A percentile compares a stretch with the other conserved stretches of the same genome.
These are phyloP conservation scores for Gamsiella multidivaricata DNA, from an alignment of 192 early-diverging fungal genomes.

Conservation along the genomic window DNA sequence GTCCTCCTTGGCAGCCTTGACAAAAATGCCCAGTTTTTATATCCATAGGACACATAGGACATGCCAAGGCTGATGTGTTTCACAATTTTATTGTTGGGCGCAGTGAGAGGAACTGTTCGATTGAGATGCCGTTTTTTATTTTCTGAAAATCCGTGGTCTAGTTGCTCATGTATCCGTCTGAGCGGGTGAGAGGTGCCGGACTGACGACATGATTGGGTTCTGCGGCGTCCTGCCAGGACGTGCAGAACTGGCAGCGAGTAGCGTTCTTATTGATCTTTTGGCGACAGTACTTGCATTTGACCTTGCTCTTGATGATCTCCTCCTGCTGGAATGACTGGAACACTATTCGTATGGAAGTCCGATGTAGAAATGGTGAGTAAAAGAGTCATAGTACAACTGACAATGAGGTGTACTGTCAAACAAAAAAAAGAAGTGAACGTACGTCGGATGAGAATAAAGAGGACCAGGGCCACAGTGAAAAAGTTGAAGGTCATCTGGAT, in stretches of 20 bases:
- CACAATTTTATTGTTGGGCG: no score
- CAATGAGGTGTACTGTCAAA: no score
- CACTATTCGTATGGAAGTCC: no score
- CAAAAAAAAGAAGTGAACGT: not conserved
- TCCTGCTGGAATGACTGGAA: constrained; percentile 49
- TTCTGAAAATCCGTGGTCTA: not conserved
- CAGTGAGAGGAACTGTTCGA: no score
- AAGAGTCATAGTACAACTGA: no score
- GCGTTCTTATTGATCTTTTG: constrained; percentile 49
- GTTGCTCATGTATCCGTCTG: constrained; percentile 27
- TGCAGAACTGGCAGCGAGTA: constrained; percentile 47
- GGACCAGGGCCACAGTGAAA: constrained; percentile 26
- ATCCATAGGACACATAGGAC: no score
- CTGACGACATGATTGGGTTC: constrained; percentile 25
- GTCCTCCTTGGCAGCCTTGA: no score
- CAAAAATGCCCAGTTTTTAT: no score
- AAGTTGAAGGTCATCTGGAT: constrained; percentile 41
- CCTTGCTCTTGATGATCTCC: constrained; percentile 50
- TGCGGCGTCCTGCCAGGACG: constrained; percentile 36
- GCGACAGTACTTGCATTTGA: constrained; percentile 43
- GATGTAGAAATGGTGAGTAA: no score
- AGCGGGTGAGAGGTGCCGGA: constrained; percentile 1
- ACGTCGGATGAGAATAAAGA: constrained; percentile 31
- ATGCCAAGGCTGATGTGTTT: no score
- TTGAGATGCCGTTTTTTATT: not conserved